Conservation (phyloP, 257 asterid species). For the Ligustrum vulgare region DNA sequence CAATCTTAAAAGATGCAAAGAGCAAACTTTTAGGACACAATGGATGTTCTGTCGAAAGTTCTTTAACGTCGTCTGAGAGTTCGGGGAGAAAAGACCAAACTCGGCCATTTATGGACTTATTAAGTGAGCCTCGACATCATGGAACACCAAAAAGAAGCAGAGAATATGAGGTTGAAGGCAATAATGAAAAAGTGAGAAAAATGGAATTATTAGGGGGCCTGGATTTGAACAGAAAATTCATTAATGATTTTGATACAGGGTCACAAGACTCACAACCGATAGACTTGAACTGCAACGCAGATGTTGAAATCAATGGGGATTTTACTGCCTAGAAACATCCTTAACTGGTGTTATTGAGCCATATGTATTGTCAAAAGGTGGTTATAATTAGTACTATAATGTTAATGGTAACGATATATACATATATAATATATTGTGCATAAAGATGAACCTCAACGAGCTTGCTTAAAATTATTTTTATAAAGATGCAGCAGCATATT, state of each 20-base stretch:
- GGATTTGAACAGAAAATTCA: conserved; percentile 57
- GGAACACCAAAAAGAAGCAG: conserved; percentile 34
- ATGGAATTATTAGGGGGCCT: conserved; percentile 28
- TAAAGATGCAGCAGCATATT: conserved; percentile 23
- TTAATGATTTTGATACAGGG: conserved; percentile 46
- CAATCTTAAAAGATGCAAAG: conserved; percentile 33
- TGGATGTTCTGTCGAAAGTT: conserved; percentile 64
- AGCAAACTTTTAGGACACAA: conserved; percentile 30
- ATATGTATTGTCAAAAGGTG: conserved; percentile 24
- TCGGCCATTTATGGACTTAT: conserved; percentile 16
- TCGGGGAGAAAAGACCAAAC: conserved; percentile 46
- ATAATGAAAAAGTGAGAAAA: conserved; percentile 25
- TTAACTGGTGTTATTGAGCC: conserved; percentile 16
- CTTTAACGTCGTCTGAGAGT: conserved; percentile 71
- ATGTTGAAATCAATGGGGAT: conserved; percentile 34
- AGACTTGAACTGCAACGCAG: conserved; percentile 54
- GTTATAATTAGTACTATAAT: conserved; percentile 21
- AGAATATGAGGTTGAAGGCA: conserved; percentile 27
- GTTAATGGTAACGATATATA: conserved; percentile 22
- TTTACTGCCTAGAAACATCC: conserved; percentile 21
- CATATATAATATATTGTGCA: conserved; percentile 25
- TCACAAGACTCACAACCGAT: conserved; percentile 35
- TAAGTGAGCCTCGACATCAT: conserved; percentile 11
- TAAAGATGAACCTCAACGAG: conserved; percentile 28
- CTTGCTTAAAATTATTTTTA: conserved; percentile 29